phyloP scores from a whole-genome alignment of 345 rosid species.

The Eucalyptus globulus region DNA sequence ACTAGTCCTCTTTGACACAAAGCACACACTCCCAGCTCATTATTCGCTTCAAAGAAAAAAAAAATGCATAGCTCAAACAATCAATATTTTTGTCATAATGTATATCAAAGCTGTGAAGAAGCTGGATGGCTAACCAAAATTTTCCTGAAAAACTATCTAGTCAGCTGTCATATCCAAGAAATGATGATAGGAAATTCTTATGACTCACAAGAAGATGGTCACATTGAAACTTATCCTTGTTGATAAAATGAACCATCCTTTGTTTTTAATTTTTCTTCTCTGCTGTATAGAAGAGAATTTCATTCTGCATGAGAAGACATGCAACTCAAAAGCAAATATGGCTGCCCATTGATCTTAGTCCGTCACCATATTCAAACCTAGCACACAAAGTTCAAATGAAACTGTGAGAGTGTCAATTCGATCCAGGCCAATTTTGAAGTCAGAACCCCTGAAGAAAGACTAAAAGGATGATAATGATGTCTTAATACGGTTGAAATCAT shows the following conservation, averaged over 20 bases:
- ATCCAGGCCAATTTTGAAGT: not conserved
- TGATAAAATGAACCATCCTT: not conserved
- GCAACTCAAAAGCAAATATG: not conserved
- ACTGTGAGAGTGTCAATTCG: not conserved
- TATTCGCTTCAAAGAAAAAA: not conserved
- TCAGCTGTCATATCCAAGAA: not conserved
- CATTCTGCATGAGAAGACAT: not conserved
- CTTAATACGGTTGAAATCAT: not conserved
- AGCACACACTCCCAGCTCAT: not conserved
- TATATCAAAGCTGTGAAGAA: not conserved
- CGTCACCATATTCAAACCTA: not conserved
- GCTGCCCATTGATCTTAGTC: not conserved
- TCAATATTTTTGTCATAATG: not conserved
- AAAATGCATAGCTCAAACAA: not conserved
- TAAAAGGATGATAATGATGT: not conserved
- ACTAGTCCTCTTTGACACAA: not conserved
- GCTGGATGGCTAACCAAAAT: not conserved
- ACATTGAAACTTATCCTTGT: not conserved
- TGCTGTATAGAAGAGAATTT: not conserved
- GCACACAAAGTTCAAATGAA: not conserved
- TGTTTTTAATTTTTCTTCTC: not conserved
- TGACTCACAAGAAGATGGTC: not conserved
- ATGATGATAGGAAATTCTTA: not conserved
- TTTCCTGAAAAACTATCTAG: not conserved
- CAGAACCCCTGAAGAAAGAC: not conserved